A percentile compares a stretch with the other conserved stretches of the same genome.
Conservation (phyloP, 1,284 basidiomycete species). For the Cerrena zonata region DNA sequence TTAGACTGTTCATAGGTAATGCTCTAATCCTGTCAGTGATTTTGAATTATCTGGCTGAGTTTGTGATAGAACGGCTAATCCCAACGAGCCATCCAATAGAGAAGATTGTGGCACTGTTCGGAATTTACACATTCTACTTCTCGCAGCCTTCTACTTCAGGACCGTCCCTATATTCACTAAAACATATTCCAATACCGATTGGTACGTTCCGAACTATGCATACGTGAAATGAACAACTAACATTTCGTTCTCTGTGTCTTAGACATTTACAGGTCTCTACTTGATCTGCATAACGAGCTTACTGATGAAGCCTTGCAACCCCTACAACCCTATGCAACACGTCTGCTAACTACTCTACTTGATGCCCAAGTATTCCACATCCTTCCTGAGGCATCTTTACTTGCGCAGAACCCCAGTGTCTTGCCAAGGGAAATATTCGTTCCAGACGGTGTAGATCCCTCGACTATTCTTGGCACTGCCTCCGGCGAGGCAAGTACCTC, state of each 20-base stretch:
- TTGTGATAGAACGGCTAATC: slow-evolving; percentile 45
- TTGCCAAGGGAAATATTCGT: slow-evolving; percentile 61
- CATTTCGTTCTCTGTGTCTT: too few relatives aligned
- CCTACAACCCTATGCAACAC: slow-evolving; percentile 43
- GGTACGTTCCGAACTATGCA: too few relatives aligned
- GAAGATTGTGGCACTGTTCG: slow-evolving; percentile 57
- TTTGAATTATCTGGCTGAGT: not conserved
- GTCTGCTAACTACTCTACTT: slow-evolving; percentile 44
- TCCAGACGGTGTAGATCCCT: slow-evolving; percentile 31
- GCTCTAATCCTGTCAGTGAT: slow-evolving; percentile 17
- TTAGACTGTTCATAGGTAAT: slow-evolving; percentile 64
- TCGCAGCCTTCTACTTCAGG: slow-evolving; percentile 55
- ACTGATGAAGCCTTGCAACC: slow-evolving; percentile 34
- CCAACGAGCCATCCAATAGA: slow-evolving; percentile 44
- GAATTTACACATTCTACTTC: slow-evolving; percentile 58
- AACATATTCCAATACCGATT: slow-evolving; percentile 50
- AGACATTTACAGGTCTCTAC: slow-evolving; percentile 52
- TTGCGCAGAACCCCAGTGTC: slow-evolving; percentile 51
- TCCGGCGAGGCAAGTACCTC: slow-evolving; percentile 6
- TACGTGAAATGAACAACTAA: too few relatives aligned
- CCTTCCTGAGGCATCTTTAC: slow-evolving; percentile 45
- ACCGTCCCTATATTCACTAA: slow-evolving; percentile 42
- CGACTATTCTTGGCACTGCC: slow-evolving; percentile 7
- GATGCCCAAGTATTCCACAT: slow-evolving; percentile 50
- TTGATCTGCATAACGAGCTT: slow-evolving; percentile 40